Evolutionary conservation across 2,329 filamentous ascomycete genomes (phyloP).

Genomic region (Colletotrichum magnum): DNA sequence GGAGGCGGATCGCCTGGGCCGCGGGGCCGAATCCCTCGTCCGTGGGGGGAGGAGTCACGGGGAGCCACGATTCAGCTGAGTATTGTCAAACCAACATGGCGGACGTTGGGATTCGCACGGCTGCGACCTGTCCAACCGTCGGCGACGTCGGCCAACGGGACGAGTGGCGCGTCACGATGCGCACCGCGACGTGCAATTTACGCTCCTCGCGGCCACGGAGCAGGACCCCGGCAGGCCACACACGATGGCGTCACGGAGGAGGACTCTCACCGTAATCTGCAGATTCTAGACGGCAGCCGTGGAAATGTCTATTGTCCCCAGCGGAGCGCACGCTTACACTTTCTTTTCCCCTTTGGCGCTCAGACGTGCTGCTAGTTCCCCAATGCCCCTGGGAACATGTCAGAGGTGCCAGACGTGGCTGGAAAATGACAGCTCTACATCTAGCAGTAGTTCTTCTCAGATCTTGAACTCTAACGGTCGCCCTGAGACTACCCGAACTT

Average conservation of each 20-base stretch:
- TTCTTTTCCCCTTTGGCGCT: conserved; percentile 7
- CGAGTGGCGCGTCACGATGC: conserved; percentile 4
- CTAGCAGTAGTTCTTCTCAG: conserved; percentile 14
- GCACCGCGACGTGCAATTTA: neutral
- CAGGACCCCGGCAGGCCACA: conserved; percentile 3
- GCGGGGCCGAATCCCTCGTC: neutral
- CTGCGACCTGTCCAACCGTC: neutral
- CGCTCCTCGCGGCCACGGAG: neutral
- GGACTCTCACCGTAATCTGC: neutral
- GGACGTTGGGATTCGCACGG: conserved; percentile 4
- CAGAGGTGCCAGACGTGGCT: conserved; percentile 18
- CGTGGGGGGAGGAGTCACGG: neutral
- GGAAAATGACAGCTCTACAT: conserved; percentile 23
- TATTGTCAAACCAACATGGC: neutral
- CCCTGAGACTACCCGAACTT: conserved; percentile 19
- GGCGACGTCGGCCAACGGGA: conserved; percentile 9
- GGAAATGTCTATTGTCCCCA: neutral
- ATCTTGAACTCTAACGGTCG: conserved; percentile 24
- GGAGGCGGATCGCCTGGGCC: conserved; percentile 12
- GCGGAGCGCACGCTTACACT: neutral
- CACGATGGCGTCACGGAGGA: neutral
- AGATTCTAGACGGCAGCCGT: neutral
- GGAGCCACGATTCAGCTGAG: neutral
- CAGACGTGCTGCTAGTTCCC: conserved; percentile 21
- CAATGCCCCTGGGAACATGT: neutral